phyloP scores from a whole-genome alignment of 805 yeast genomes.

The Cyberlindnera japonica region DNA sequence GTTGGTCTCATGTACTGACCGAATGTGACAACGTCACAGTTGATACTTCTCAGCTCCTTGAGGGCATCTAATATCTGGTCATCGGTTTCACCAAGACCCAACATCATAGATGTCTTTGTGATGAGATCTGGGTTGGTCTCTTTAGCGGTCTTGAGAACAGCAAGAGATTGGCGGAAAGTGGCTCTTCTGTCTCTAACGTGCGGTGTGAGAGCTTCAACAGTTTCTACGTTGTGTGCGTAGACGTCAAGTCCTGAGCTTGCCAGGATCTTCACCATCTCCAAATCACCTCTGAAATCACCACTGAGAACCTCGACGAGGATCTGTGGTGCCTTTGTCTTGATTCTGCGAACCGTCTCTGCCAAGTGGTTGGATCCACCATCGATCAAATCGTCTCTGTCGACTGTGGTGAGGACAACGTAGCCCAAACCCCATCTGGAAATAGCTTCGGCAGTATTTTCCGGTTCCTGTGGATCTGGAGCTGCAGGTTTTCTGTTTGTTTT shows the following conservation, averaged over 20 bases:
- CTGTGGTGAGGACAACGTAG: conserved; percentile 94
- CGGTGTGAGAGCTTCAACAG: conserved; percentile 93
- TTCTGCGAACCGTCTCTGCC: conserved; percentile 78
- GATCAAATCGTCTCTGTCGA: conserved; percentile 88
- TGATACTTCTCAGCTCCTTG: conserved; percentile 65
- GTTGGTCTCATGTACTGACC: conserved; percentile 99
- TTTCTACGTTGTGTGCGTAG: conserved; percentile 94
- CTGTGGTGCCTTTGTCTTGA: conserved; percentile 85
- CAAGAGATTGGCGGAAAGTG: conserved; percentile 81
- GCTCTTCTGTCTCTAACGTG: conserved; percentile 96
- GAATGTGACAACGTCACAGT: conserved; percentile 93
- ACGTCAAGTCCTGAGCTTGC: conserved; percentile 91
- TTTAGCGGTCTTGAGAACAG: conserved; percentile 80
- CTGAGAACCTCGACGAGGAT: conserved; percentile 89
- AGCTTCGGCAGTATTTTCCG: conserved; percentile 97
- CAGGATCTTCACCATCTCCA: conserved; percentile 71
- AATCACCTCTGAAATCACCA: conserved; percentile 94
- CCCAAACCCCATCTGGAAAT: conserved; percentile 98
- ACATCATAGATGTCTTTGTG: conserved; percentile 93
- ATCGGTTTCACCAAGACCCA: conserved; percentile 95
- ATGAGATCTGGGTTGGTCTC: conserved; percentile 65
- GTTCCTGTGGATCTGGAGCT: conserved; percentile 92
- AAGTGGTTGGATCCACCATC: conserved; percentile 95
- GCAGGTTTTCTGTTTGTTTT: conserved; percentile 87
- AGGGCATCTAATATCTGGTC: conserved; percentile 79